Percentiles rank a stretch among this genome's conserved stretches.
Evolutionary conservation across 306 rosid genomes (phyloP).

Genomic region (Vigna hirtella): DNA sequence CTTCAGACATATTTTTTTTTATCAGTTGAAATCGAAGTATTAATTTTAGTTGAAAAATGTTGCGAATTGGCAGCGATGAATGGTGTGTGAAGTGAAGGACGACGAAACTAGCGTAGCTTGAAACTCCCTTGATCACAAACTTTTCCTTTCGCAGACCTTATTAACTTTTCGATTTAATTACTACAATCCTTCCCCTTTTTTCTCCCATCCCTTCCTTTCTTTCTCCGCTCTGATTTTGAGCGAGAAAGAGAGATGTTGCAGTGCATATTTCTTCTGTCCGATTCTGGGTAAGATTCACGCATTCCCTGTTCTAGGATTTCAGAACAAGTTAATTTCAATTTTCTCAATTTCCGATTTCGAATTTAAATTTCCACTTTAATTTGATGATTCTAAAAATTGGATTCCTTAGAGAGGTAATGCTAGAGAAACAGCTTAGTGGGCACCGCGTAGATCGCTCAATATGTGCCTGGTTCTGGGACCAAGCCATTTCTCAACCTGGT

Average conservation of each 20-base stretch:
- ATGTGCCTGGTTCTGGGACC: conserved; percentile 93
- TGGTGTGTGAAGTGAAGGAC: background rate
- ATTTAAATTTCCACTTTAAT: background rate
- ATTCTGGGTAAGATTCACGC: conserved; percentile 73
- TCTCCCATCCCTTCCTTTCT: background rate
- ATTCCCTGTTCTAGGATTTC: background rate
- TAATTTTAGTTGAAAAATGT: background rate
- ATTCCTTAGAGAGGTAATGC: conserved; percentile 80
- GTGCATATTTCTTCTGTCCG: conserved; percentile 94
- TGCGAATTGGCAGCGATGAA: background rate
- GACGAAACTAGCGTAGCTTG: conserved; percentile 9
- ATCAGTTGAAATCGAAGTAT: too few relatives aligned
- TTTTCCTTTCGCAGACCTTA: background rate
- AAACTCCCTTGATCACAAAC: background rate
- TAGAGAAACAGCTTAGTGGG: conserved; percentile 95
- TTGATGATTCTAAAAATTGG: conserved; percentile 30
- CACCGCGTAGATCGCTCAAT: conserved; percentile 98
- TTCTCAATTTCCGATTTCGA: background rate
- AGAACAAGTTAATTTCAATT: background rate
- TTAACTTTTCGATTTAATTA: conserved; percentile 1
- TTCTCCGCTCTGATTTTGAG: background rate
- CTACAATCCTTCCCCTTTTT: background rate
- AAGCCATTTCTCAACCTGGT: conserved; percentile 77
- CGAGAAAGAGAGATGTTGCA: conserved; percentile 68
- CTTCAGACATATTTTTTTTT: too few relatives aligned